Percentiles rank a stretch among this genome's conserved stretches.
These are phyloP conservation scores for Dichomitus squalens DNA, from an alignment of 1,284 basidiomycete species.

Conservation along the genomic window DNA sequence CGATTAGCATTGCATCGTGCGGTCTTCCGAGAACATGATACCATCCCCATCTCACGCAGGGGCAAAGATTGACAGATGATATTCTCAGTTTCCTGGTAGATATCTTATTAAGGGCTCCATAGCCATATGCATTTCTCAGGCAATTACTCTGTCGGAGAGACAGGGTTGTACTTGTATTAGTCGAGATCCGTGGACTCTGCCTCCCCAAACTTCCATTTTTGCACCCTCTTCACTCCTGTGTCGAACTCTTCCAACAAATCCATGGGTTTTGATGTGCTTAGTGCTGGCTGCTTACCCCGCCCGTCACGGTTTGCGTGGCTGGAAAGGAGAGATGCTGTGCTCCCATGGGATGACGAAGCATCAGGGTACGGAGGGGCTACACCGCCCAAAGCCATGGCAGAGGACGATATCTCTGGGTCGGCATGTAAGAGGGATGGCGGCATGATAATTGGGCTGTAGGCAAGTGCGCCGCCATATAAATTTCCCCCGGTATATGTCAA, in stretches of 20 bases:
- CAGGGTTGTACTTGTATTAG: not conserved
- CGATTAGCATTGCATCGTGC: not conserved
- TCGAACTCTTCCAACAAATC: conserved; percentile 26
- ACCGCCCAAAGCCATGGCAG: not conserved
- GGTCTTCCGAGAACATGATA: too few relatives aligned
- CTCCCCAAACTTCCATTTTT: conserved; percentile 14
- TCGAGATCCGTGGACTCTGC: not conserved
- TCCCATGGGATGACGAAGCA: not conserved
- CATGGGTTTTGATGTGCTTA: not conserved
- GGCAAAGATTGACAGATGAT: too few relatives aligned
- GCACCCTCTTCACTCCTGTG: conserved; percentile 21
- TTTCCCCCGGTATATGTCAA: not conserved
- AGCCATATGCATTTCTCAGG: not conserved
- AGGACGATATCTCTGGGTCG: not conserved
- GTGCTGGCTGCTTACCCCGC: not conserved
- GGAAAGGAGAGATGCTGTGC: not conserved
- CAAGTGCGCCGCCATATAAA: not conserved
- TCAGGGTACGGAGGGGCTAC: not conserved
- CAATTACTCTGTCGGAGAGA: not conserved
- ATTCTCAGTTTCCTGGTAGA: not conserved
- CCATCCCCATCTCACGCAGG: too few relatives aligned
- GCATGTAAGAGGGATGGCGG: not conserved
- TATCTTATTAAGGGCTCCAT: not conserved
- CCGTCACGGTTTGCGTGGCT: not conserved
- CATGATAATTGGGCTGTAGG: not conserved